These are phyloP conservation scores for Plasmodium yoelii DNA, from an alignment of 169 alveolate genomes.

Conservation along the genomic window DNA sequence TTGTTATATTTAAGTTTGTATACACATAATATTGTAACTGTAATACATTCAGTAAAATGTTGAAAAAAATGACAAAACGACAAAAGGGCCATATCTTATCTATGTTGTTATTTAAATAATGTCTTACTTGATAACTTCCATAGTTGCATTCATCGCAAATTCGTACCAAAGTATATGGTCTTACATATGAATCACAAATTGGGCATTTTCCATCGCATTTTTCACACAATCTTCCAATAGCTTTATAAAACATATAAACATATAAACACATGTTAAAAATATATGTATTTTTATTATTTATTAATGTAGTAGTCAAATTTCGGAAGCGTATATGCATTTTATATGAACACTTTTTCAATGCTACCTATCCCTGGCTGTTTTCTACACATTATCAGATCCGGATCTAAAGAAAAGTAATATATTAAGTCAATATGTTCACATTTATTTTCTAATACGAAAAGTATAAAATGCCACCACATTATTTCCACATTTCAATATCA, in stretches of 20 bases:
- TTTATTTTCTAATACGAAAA: no score
- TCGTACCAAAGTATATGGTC: slow-evolving; percentile 96
- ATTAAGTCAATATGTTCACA: no score
- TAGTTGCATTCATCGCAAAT: slow-evolving; percentile 99
- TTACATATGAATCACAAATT: slow-evolving; percentile 99
- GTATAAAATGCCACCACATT: no score
- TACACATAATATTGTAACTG: neutral
- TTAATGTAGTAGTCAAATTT: no score
- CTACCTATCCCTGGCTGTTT: slow-evolving; percentile 98
- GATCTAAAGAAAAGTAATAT: slow-evolving; percentile 77
- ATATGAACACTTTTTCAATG: neutral
- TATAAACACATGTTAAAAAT: neutral
- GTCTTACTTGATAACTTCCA: slow-evolving; percentile 94
- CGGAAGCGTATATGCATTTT: no score
- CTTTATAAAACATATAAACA: slow-evolving; percentile 67
- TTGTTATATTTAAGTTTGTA: neutral
- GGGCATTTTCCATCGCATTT: slow-evolving; percentile 99
- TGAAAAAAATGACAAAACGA: neutral
- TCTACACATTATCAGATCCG: slow-evolving; percentile 98
- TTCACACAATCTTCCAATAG: slow-evolving; percentile 98
- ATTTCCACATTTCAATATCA: no score
- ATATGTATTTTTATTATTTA: no score
- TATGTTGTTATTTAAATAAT: neutral
- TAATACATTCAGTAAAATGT: neutral
- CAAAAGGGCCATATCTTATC: neutral